Base-by-base conservation (phyloP, 495 filamentous ascomycete species). In the Lindgomyces ingoldianus region DNA sequence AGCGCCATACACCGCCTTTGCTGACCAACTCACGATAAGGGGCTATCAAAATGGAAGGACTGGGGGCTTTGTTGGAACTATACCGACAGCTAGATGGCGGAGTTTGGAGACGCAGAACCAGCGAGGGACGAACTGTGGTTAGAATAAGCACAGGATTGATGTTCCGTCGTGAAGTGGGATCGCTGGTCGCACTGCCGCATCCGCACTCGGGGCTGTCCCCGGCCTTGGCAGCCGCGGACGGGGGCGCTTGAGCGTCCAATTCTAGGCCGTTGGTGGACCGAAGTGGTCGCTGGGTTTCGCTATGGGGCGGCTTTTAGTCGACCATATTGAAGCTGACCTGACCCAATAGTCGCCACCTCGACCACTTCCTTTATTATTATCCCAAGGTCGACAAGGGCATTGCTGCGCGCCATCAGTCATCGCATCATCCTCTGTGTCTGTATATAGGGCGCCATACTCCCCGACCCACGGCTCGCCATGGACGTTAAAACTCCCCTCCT, bases 401-500 rank as follows among this genome's bases (percentile, higher is more conserved):
- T n/a, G n/a, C n/a, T n/a, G n/a, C n/a, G n/a, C n/a, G n/a, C n/a
- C n/a, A n/a, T n/a, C n/a, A n/a, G n/a, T n/a, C n/a, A n/a, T n/a
- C 33, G 33, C 33, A 6, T 14, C 6, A 39, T 39, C 33, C 33
- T 39, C 33, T 14, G 6, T 4, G 2, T 12, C 51, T 10, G 21
- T 58, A 65, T 56, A 67, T 50, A 61, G 45, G 1, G 26, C 9
- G 36, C 22, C 27, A 25, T 53, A 54, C 49, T 26, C n/a, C 49
- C 49, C 18, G 36, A 18, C 44, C 36, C 30, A 12, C 58, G 30
- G 22, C 42, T 41, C 60, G 51, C 59, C 8, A 70, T 70, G 68
- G 63, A 70, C 47, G 29, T 55, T 8, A 70, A 70, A 70, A 26
- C 48, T 4, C 63, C 68, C 9, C 64, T 67, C 11, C 58, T 70